Base-by-base conservation (phyloP, 495 filamentous ascomycete species). In the Neurospora discreta region DNA sequence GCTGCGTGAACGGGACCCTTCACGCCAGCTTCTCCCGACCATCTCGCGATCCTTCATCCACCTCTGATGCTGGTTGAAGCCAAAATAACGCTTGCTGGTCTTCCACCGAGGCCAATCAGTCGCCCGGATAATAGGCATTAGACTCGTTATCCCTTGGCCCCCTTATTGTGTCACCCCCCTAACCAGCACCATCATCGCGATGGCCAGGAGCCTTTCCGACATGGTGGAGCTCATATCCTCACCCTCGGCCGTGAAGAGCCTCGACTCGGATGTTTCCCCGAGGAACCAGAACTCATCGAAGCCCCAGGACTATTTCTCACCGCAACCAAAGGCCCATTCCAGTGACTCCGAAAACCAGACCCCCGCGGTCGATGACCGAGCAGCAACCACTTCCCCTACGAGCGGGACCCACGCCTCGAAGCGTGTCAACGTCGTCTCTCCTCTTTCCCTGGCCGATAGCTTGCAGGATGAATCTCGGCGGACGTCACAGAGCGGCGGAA, bases 21-120 rank as follows among this genome's bases (percentile, higher is more conserved):
- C 52, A 33, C 52, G 52, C 52, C 52, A 36, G 52, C 26, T 65
- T 65, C 52, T 18, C 26, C 36, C 33, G 5, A 39, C 2, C 65
- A 30, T 10, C 44, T 7, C 39, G 11, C 60, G 43, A 42, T 41
- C 10, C 60, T 16, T 18, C 33, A 46, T 39, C 72, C n/a, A 73
- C 33, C 77, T 80, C 81, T 26, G 77, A 84, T 84, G 83, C 83
- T 71, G 75, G 76, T 75, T 76, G 44, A 75, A 78, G 75, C 77
- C 72, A 78, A 78, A 74, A 76, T 77, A 81, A 79, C 81, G 80
- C 80, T 80, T 83, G 81, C 82, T 80, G 83, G 80, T 81, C 82
- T 82, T 81, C 77, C 70, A 70, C 74, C 73, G 82, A 84, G 82
- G 82, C 77, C 81, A 78, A 75, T 75, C 75, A 76, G 80, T 80